Evolutionary conservation across 176 grass and related monocot species (phyloP).

Genomic region (Otatea glauca): DNA sequence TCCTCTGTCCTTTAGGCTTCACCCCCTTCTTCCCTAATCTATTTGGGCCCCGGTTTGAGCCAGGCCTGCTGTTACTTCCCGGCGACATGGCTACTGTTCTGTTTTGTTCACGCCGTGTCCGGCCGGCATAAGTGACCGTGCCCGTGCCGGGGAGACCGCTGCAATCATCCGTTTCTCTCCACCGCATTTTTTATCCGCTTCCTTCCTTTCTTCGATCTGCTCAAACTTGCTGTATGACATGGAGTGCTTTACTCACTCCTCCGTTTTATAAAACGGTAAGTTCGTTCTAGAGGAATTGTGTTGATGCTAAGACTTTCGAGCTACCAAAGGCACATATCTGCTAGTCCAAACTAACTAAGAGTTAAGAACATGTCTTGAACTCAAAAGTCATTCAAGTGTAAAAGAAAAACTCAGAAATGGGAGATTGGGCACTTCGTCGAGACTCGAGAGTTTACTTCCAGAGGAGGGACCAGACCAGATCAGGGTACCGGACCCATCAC

Average conservation of each 20-base stretch:
- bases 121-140: constrained; percentile 12
- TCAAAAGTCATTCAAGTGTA: not conserved
- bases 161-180: constrained; percentile 42
- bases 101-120: not conserved
- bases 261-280: too few relatives aligned
- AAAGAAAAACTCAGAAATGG: not conserved
- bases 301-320: not conserved
- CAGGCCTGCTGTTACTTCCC: not conserved
- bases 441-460: too few relatives aligned
- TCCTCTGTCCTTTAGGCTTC: not conserved
- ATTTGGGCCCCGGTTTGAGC: not conserved
- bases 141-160: constrained; percentile 28
- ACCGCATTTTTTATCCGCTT: not conserved
- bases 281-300: not conserved
- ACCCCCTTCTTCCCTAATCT: not conserved
- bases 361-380: not conserved
- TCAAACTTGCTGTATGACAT: not conserved
- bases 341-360: not conserved
- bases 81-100: not conserved
- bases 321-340: not conserved
- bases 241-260: too few relatives aligned
- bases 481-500: not conserved
- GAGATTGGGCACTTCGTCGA: not conserved
- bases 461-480: too few relatives aligned
- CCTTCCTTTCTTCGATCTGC: not conserved